phyloP scores from a whole-genome alignment of 2,329 filamentous ascomycete species.

The Apiospora phragmitis region DNA sequence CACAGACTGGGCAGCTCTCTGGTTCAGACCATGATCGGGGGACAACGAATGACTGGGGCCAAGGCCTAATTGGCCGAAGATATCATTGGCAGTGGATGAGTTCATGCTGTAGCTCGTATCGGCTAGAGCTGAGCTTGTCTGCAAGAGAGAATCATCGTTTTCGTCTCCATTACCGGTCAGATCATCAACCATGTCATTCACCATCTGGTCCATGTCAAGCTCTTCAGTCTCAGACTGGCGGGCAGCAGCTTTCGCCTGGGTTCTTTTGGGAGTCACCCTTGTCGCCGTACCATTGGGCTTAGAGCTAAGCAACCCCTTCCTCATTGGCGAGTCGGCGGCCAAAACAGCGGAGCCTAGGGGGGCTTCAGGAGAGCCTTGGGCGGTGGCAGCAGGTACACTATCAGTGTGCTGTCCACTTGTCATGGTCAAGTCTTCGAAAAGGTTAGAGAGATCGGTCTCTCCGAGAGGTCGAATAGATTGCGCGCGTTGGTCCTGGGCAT shows the following conservation, averaged over 20 bases:
- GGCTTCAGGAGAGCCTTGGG: not conserved
- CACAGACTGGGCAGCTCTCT: not conserved
- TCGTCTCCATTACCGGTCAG: constrained; percentile 45
- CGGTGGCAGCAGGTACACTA: not conserved
- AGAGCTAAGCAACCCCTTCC: not conserved
- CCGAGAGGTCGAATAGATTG: not conserved
- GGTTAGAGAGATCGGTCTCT: not conserved
- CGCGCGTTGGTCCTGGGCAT: not conserved
- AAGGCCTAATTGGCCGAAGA: constrained; percentile 42
- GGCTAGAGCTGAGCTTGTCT: constrained; percentile 29
- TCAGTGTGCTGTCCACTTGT: not conserved
- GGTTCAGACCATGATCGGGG: not conserved
- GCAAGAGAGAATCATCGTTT: constrained; percentile 32
- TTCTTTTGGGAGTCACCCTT: not conserved
- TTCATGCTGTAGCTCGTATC: constrained; percentile 59
- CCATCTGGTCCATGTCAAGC: constrained; percentile 33
- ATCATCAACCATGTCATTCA: constrained; percentile 46
- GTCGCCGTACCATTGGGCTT: not conserved
- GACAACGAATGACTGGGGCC: not conserved
- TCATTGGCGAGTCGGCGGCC: not conserved
- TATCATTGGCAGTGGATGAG: constrained; percentile 49
- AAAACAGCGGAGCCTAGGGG: not conserved
- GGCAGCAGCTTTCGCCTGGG: not conserved
- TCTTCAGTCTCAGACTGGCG: constrained; percentile 21
- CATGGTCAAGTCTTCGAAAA: not conserved